These are phyloP conservation scores for Lavandula angustifolia DNA, from an alignment of 257 asterid species.

Conservation along the genomic window DNA sequence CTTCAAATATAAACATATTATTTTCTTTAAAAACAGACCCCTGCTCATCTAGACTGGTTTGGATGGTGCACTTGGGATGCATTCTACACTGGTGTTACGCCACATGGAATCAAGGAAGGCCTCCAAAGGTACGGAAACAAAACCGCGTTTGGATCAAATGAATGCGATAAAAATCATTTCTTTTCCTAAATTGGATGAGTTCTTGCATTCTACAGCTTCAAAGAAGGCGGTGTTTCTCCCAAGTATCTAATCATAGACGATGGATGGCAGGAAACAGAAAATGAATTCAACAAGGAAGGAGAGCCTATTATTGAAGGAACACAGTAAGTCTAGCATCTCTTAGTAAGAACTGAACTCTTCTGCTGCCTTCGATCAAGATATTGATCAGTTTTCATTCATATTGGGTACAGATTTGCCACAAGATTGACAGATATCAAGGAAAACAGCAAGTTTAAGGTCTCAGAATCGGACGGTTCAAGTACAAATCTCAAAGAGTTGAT, in stretches of 20 bases:
- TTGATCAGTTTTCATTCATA: constrained; percentile 12
- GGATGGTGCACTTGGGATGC: constrained; percentile 73
- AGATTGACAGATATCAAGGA: constrained; percentile 57
- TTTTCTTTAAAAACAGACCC: constrained; percentile 31
- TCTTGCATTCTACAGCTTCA: constrained; percentile 38
- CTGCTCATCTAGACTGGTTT: constrained; percentile 54
- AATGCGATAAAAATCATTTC: neutral
- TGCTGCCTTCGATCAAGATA: constrained; percentile 3
- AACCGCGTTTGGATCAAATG: neutral
- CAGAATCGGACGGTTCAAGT: constrained; percentile 34
- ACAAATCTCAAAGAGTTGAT: constrained; percentile 45
- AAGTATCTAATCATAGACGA: constrained; percentile 72
- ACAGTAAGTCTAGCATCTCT: constrained; percentile 45
- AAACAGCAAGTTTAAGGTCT: constrained; percentile 47
- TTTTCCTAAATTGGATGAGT: neutral
- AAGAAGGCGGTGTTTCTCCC: constrained; percentile 57
- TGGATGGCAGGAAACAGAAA: constrained; percentile 76
- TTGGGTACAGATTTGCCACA: constrained; percentile 49
- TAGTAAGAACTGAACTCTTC: neutral
- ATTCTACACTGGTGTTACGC: constrained; percentile 46
- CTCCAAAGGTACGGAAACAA: constrained; percentile 43
- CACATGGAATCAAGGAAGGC: constrained; percentile 55
- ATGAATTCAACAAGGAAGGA: constrained; percentile 56
- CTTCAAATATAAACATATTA: constrained; percentile 14
- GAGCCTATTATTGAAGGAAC: constrained; percentile 51